phyloP scores from a whole-genome alignment of 345 rosid genomes.

The Isatis tinctoria region DNA sequence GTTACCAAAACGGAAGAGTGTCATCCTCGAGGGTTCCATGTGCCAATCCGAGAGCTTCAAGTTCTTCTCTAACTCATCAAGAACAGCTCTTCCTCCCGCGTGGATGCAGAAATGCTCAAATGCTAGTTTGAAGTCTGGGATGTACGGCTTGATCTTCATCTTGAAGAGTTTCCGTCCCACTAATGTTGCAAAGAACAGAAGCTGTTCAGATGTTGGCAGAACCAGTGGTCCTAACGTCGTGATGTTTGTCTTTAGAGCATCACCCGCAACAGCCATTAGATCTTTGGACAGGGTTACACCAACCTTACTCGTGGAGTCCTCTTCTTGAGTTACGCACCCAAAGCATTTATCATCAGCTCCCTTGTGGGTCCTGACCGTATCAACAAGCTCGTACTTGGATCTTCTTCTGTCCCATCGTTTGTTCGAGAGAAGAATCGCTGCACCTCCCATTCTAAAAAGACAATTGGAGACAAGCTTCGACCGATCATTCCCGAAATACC shows the following conservation, averaged over 20 bases:
- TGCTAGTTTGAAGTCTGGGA: constrained; percentile 63
- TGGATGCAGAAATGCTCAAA: constrained; percentile 61
- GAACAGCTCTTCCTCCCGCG: constrained; percentile 56
- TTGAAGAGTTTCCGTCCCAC: constrained; percentile 46
- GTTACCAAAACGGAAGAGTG: constrained; percentile 55
- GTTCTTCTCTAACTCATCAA: constrained; percentile 64
- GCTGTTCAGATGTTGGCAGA: constrained; percentile 55
- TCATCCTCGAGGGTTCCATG: constrained; percentile 61
- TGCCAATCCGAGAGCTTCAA: constrained; percentile 52
- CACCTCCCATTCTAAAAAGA: constrained; percentile 58
- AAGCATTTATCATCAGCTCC: constrained; percentile 59
- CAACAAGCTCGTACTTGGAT: constrained; percentile 49
- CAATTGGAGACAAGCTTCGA: constrained; percentile 58
- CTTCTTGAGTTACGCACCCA: constrained; percentile 51
- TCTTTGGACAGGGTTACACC: constrained; percentile 52
- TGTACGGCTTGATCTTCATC: constrained; percentile 56
- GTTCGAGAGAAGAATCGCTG: constrained; percentile 54
- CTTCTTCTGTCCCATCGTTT: constrained; percentile 42
- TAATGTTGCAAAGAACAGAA: constrained; percentile 47
- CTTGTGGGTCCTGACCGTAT: constrained; percentile 52
- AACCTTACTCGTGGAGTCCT: constrained; percentile 41
- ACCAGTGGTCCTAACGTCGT: constrained; percentile 55
- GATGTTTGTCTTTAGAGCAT: constrained; percentile 60
- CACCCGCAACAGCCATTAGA: constrained; percentile 59
- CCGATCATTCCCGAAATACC: constrained; percentile 56